phyloP scores from a whole-genome alignment of 2,329 filamentous ascomycete species.

The Venturia aucupariae region DNA sequence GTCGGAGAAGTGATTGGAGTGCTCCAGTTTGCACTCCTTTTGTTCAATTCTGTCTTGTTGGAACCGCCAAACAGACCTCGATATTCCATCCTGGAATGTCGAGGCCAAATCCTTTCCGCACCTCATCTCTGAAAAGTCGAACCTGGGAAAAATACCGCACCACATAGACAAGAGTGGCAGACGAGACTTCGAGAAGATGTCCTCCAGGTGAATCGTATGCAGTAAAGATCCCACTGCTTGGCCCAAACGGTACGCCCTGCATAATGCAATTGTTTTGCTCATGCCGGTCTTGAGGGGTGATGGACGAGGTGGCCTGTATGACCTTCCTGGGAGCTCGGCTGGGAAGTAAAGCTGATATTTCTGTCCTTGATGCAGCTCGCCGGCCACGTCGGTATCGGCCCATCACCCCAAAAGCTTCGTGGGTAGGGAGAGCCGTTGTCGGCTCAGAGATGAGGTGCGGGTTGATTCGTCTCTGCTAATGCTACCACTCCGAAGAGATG shows the following conservation, averaged over 20 bases:
- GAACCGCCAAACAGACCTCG: background rate
- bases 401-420: background rate
- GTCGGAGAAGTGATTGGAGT: background rate
- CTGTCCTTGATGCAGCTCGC: background rate
- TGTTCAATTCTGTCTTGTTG: background rate
- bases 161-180: background rate
- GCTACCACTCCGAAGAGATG: background rate
- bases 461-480: background rate
- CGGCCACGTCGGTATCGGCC: background rate
- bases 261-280: background rate
- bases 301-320: background rate
- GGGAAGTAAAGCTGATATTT: background rate
- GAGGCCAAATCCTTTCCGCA: background rate
- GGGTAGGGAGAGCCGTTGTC: background rate
- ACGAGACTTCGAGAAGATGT: background rate
- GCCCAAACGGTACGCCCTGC: background rate
- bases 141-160: background rate
- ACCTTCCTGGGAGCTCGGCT: background rate
- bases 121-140: conserved; percentile 1
- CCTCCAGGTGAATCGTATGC: background rate
- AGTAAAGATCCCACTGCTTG: background rate
- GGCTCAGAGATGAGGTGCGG: background rate
- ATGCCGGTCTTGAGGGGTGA: background rate
- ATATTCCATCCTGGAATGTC: background rate
- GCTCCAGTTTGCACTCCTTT: background rate